Evolutionary conservation across 2,329 filamentous ascomycete genomes (phyloP), one percentile per base, ranked within the genome.

Genomic region (Domatiomyces globalis): DNA sequence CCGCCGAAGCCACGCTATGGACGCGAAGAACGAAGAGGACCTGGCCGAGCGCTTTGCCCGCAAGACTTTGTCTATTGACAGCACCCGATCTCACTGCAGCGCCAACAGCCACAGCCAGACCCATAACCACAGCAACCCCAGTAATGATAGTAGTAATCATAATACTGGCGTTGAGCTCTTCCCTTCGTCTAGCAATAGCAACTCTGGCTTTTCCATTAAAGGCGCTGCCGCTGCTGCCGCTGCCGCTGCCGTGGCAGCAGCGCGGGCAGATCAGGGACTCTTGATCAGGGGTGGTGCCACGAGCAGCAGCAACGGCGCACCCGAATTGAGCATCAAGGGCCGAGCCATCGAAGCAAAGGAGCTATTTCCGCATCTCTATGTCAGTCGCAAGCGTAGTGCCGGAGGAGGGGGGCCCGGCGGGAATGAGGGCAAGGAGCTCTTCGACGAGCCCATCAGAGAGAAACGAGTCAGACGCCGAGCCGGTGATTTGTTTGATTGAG

Each of bases 351-450:
- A 61, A 5, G 76, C 73, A 1, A 81, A 78, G 57, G 84, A 88
- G 64, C 65, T 88, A 18, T 87, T 87, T 60, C 84, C 84, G 0
- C 73, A 73, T 15, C 83, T 79, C 57, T 76, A 66, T 48, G 46
- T 39, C 8, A 47, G 12, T 39, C 33, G 9, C 33, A 39, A 39
- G 33, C 33, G 33, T 7, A 39, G 10, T 39, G 33, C 33, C 12
- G 33, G 33, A 39, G 33, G 33, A 2, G 45, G 49, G 22, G 49
- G 45, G n/a, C 46, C 25, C 7, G 55, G 51, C 7, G 42, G 54
- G 27, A 85, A 86, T 62, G 67, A 75, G 1, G 79, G 78, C 48
- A 87, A 85, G 66, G 84, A 88, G 63, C 66, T 87, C 15, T 85
- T 87, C 60, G 73, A 75, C 1, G 76, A 80, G 53, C 79, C 71